Evolutionary conservation across 2,329 filamentous ascomycete genomes (phyloP), one percentile per base, ranked within the genome.

Genomic region (Ophiosphaerella korrae): DNA sequence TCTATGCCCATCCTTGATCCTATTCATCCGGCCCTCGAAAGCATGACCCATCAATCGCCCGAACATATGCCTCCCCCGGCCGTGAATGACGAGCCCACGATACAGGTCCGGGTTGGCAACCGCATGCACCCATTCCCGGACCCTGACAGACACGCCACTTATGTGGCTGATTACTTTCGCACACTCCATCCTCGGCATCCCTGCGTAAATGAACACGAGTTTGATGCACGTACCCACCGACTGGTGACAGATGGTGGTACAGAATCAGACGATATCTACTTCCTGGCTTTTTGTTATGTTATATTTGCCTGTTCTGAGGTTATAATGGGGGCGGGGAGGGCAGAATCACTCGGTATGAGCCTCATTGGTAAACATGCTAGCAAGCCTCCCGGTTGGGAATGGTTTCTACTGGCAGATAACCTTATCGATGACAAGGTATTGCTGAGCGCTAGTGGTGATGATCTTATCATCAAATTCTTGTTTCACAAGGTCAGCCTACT

Each of bases 241-340:
- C 57, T 72, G 51, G 47, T 71, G n/a, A 53, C 62, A 4, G 50
- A 41, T 21, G 14, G 53, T 12, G 32, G 47, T 12, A 50, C 67
- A n/a, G 58, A 57, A 7, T 18, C 53, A 4, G 48, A 42, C 14
- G 60, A 68, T 21, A 26, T 57, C n/a, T 58, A 55, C n/a, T 64
- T 69, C 29, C 50, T 72, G 6, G 67, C 66, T 1, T 45, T 72
- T 6, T 62, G 67, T 42, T 72, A 72, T 35, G 53, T 63, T 13
- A 53, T 71, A 7, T 70, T 71, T 36, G 66, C 68, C 1, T 63
- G 59, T 26, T 50, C 55, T 29, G 53, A 67, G 11, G 52, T 63
- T 23, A 14, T 61, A 8, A 40, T 48, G 9, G 26, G 26, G 26
- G 26, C 5, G 21, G 45, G 13, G 31, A 23, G 31, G 12, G 16